Base-by-base conservation (phyloP, 257 asterid species). In the Capsicum baccatum region DNA sequence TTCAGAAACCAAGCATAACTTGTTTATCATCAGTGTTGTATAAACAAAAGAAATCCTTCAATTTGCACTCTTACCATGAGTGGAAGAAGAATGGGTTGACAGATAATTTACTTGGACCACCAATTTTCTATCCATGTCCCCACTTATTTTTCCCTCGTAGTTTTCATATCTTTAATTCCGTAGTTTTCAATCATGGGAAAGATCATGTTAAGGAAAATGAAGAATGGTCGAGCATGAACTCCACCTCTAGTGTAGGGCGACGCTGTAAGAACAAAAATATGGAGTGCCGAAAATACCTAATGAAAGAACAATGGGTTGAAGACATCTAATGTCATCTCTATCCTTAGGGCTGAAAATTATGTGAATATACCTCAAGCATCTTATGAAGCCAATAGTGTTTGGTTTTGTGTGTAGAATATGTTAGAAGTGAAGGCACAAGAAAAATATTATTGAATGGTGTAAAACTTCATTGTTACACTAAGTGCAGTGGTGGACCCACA, bases 91-190 rank as follows among this genome's bases (percentile, higher is more conserved):
- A 73, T 3, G 42, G 56, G 59, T 12, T 6, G 59, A 73, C 58
- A 73, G 33, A 73, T 19, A 47, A 73, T 58, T 73, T 73, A 47
- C 80, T 47, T 73, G 59, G 80, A 26, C 80, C 80, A 73, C 80
- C 59, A 73, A 73, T 47, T n/a, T 10, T 47, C 48, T 73, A 12
- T 47, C 80, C 39, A 11, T 48, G 73, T 37, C 9, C 26, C 3
- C 26, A 21, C 42, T 19, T 74, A 73, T 47, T 48, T 13, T 74
- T 19, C 19, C 37, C 60, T 73, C 3, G 19, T 74, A 19, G 60
- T 52, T 74, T 74, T 48, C 44, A 12, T 73, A 48, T 17, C 60
- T 73, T 48, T 64, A n/a, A 5, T 62, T 48, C 44, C 44, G 44
- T 74, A 74, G 80, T 19, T 74, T 50, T 74, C 80, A 74, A 74